Evolutionary conservation across 805 yeast species (phyloP).

Genomic region (Saccharomyces eubayanus): DNA sequence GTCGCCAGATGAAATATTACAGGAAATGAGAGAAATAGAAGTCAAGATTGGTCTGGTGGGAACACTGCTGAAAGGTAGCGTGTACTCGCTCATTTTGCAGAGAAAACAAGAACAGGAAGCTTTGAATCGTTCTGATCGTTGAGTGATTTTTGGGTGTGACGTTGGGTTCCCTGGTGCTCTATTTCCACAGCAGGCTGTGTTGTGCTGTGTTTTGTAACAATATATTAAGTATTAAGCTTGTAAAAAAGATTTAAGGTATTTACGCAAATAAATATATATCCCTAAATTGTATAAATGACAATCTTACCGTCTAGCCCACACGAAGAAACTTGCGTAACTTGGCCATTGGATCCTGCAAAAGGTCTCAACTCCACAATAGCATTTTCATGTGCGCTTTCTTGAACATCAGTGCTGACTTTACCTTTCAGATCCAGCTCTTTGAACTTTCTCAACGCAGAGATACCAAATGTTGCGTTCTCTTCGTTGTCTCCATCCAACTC

Average conservation of each 20-base stretch:
- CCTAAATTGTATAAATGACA: slow-evolving; percentile 58
- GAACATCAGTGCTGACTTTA: slow-evolving; percentile 42
- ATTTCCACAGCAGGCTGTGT: slow-evolving; percentile 1
- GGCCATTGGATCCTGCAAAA: slow-evolving; percentile 39
- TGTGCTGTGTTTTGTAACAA: not conserved
- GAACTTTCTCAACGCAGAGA: slow-evolving; percentile 85
- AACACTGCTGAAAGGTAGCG: slow-evolving; percentile 62
- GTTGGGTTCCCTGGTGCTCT: not conserved
- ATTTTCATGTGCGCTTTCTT: slow-evolving; percentile 80
- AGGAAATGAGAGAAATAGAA: slow-evolving; percentile 52
- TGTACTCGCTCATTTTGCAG: slow-evolving; percentile 53
- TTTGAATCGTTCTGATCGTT: not conserved
- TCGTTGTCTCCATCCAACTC: slow-evolving; percentile 47
- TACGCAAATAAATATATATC: not conserved
- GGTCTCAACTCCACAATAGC: slow-evolving; percentile 64
- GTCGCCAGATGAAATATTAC: slow-evolving; percentile 34
- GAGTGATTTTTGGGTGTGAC: not conserved
- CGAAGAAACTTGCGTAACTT: slow-evolving; percentile 54
- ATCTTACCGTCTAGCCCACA: slow-evolving; percentile 90
- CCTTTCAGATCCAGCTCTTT: slow-evolving; percentile 95
- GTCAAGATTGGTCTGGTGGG: slow-evolving; percentile 56
- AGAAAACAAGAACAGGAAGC: slow-evolving; percentile 29
- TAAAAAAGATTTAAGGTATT: not conserved
- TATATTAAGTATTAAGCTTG: not conserved
- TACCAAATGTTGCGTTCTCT: slow-evolving; percentile 44